These are phyloP conservation scores for Quercus gilva DNA, from an alignment of 306 rosid genomes.

Conservation along the genomic window DNA sequence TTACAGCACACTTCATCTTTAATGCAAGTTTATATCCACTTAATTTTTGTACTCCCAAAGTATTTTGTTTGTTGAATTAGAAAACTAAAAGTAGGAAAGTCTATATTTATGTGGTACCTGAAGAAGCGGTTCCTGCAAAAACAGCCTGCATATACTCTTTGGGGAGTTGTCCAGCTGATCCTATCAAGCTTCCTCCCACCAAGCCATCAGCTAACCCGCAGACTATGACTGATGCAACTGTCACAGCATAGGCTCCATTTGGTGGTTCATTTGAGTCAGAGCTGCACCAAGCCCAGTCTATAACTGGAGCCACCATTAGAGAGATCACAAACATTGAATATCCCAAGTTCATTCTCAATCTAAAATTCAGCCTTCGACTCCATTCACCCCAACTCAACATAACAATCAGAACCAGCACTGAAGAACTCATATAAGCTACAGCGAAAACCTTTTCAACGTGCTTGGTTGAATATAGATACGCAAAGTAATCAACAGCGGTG, in stretches of 20 bases:
- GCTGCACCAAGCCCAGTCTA: slow-evolving; percentile 52
- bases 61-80: neutral
- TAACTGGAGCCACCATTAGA: slow-evolving; percentile 61
- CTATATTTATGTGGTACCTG: slow-evolving; percentile 49
- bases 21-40: neutral
- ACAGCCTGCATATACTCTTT: slow-evolving; percentile 93
- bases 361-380: slow-evolving; percentile 46
- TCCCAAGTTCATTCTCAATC: slow-evolving; percentile 63
- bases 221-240: slow-evolving; percentile 35
- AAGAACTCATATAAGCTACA: slow-evolving; percentile 73
- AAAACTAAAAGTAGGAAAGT: slow-evolving; percentile 7
- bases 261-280: slow-evolving; percentile 27
- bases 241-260: slow-evolving; percentile 40
- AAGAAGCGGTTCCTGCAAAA: slow-evolving; percentile 93
- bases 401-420: slow-evolving; percentile 55
- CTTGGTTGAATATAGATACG: slow-evolving; percentile 63
- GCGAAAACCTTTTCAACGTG: slow-evolving; percentile 86
- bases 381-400: slow-evolving; percentile 71
- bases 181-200: slow-evolving; percentile 83
- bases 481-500: slow-evolving; percentile 90
- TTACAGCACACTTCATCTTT: slow-evolving; percentile 3
- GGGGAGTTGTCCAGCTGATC: slow-evolving; percentile 92
- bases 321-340: slow-evolving; percentile 56
- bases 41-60: neutral
- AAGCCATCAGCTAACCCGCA: slow-evolving; percentile 78